These are phyloP conservation scores for Spathaspora boniae DNA, from an alignment of 805 yeast genomes.

Conservation along the genomic window DNA sequence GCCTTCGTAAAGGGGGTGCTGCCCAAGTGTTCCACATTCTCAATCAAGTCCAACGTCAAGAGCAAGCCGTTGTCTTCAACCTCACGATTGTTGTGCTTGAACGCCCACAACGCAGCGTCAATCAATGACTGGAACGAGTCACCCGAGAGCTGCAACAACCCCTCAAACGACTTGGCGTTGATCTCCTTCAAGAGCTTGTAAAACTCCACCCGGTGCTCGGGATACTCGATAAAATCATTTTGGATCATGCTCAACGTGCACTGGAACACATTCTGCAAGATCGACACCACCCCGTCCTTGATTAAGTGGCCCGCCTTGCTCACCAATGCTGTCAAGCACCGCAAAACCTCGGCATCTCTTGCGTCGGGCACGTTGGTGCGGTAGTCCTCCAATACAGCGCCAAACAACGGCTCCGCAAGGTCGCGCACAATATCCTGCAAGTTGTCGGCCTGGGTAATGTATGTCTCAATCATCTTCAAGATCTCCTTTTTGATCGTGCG, in stretches of 20 bases:
- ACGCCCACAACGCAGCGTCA: constrained; percentile 96
- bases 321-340: constrained; percentile 90
- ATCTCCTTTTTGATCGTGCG: constrained; percentile 96
- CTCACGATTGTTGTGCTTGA: constrained; percentile 95
- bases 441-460: constrained; percentile 82
- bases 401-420: constrained; percentile 76
- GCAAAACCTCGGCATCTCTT: constrained; percentile 94
- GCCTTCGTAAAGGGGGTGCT: constrained; percentile 72
- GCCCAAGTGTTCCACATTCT: constrained; percentile 78
- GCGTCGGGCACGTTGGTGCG: constrained; percentile 89
- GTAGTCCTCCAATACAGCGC: constrained; percentile 87
- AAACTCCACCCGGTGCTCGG: constrained; percentile 96
- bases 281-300: constrained; percentile 83
- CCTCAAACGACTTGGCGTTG: constrained; percentile 78
- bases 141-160: constrained; percentile 83
- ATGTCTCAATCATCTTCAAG: constrained; percentile 82
- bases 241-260: constrained; percentile 94
- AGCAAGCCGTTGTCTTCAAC: constrained; percentile 91
- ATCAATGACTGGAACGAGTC: constrained; percentile 87
- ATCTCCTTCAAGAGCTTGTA: constrained; percentile 87
- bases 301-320: constrained; percentile 82
- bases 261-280: constrained; percentile 88
- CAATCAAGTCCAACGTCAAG: constrained; percentile 76
- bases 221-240: constrained; percentile 92
- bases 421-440: constrained; percentile 79